Base-by-base conservation (phyloP, 2,329 filamentous ascomycete genomes). In the Sporothrix variecibatus region DNA sequence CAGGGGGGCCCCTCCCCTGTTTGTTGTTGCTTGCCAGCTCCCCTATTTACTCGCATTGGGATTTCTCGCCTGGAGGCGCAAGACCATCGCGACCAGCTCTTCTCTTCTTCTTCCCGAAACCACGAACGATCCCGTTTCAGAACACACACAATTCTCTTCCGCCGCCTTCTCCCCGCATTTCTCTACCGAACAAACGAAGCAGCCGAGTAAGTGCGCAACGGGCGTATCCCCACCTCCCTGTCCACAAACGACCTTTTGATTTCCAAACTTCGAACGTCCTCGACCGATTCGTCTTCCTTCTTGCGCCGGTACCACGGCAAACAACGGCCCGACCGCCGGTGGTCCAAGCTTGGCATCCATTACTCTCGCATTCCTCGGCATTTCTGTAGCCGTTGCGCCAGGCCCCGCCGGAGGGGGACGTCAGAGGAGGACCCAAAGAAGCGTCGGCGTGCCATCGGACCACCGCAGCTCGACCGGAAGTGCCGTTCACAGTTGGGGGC, bases 1-100 rank as follows among this genome's bases (percentile, higher is more conserved):
- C 34, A 28, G 17, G 43, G 23, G 51, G 51, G 31, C 43, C 46
- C 43, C 62, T 68, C 64, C 72, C 64, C 62, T 68, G 72, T 73
- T 73, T 73, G 65, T 73, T 70, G 65, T 70, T 73, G 72, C 65
- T 69, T 64, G 51, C 72, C 72, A 70, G 72, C 65, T 69, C 72
- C 65, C 72, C 72, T 73, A 70, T 73, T 68, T 53, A 26, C 51
- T 56, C 38, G 38, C 72, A 60, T 68, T 51, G 46, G 60, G 40
- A n/a, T 64, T 64, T 64, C 60, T 40, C 23, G 26, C 9, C 31
- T 28, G n/a, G 26, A 12, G 38, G 49, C 51, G 40, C 53, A 2
- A 20, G n/a, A 65, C 38, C 40, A 49, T 64, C 40, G 40, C 28
- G 58, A 49, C 40, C n/a, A 40, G 40, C 40, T 31, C 40, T 40